Evolutionary conservation across 805 yeast species (phyloP), one percentile per base, ranked within the genome.

Genomic region (Candida awuae): DNA sequence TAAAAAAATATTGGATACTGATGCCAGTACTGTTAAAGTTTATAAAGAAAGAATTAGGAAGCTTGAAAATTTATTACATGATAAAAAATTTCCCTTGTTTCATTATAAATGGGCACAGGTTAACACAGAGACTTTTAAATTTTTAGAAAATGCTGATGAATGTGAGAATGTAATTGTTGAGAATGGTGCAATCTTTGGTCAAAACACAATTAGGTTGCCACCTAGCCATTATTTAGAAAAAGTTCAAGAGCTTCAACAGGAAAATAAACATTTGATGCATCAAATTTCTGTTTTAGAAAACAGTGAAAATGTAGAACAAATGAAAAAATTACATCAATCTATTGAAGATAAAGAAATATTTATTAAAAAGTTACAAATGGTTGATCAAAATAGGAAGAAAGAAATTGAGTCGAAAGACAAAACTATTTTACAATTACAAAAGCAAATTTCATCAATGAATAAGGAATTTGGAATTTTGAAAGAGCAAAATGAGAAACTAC

Each of bases 41-140:
- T 80, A 86, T 46, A 80, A 80, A 54, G 59, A 73, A 9, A 65
- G 95, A 38, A 84, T 90, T 29, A 75, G 74, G 45, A 82, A 82
- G 48, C 67, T 90, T 37, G 96, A 87, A 49, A 80, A 75, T 39
- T 59, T 86, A 28, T 61, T 87, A 13, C 92, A 86, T 54, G 85
- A 83, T 45, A 81, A 77, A 38, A 84, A 75, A 46, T 76, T 70
- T 51, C 70, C 70, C 33, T 72, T 75, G 37, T 63, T 76, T 28
- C 67, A 67, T 23, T 55, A 53, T n/a, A 54, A 52, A 35, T 60
- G 63, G 63, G 51, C 61, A 2, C 58, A 53, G 35, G 30, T 29
- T 36, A 34, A 42, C 37, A 4, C 23, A 5, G 10, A 23, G 6
- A 15, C 15, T 12, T 8, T 37, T 25, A 26, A 38, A 12, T 17